Evolutionary conservation across 495 filamentous ascomycete genomes (phyloP), one percentile per base, ranked within the genome.

Genomic region (Penicillium coprophilum): DNA sequence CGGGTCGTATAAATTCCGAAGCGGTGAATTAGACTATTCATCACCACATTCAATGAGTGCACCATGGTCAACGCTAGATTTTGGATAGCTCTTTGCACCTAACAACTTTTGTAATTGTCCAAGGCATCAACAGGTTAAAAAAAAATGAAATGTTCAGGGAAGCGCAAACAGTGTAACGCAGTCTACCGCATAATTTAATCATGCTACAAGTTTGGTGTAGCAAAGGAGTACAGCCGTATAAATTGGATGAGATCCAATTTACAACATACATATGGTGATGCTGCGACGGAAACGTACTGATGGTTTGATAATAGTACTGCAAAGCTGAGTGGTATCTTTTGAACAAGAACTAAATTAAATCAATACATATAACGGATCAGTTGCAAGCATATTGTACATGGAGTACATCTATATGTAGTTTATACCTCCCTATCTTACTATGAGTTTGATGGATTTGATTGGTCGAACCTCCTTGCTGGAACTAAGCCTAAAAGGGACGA

Each of bases 401-500:
- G n/a, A n/a, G n/a, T n/a, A 2, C 28, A 30, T 30, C 6, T 36
- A 6, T 38, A 7, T 6, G 0, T 15, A 8, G 34, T 9, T 17
- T 44, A 12, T 24, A 20, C 21, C 21, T 41, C 9, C 27, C 32
- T 7, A 27, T 15, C n/a, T 46, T 4, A 32, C 30, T 32, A 32
- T 32, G 11, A 46, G 15, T 13, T 28, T 19, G 6, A 28, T 19
- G 38, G 6, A 30, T 34, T 27, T 63, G 27, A 63, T 63, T 65
- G 64, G 63, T 27, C 17, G 6, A 20, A 32, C 23, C 21, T 38
- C 8, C 6, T 23, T 23, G 13, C 3, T 4, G 21, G 21, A 60
- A 45, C 72, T 75, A 75, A 66, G 46, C 72, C 65, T 15, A 28
- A 70, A 53, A 13, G 20, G 67, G 72, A 50, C 46, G 57, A 71